These are phyloP conservation scores for Cercophora newfieldiana DNA, from an alignment of 495 filamentous ascomycete genomes.

Conservation along the genomic window DNA sequence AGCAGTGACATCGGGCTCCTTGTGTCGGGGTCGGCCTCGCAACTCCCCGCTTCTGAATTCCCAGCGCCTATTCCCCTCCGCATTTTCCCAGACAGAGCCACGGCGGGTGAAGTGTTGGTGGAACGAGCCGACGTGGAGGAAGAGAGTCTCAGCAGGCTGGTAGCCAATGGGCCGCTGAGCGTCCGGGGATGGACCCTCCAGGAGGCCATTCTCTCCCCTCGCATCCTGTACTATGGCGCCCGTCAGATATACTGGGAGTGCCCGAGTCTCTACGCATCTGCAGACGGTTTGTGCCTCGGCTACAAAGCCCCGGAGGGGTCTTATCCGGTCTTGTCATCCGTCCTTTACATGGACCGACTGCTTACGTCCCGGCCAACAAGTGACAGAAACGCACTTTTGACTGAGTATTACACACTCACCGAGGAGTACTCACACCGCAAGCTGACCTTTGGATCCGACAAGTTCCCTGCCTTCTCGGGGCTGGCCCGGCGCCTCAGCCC, in stretches of 20 bases:
- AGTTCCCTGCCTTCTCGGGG: conserved; percentile 47
- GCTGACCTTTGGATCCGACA: conserved; percentile 51
- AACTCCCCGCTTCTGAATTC: background rate
- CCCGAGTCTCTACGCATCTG: background rate
- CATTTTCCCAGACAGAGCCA: background rate
- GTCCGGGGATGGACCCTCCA: conserved; percentile 14
- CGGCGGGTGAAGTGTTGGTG: background rate
- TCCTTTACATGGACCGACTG: background rate
- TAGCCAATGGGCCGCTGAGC: background rate
- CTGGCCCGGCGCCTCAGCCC: conserved; percentile 23
- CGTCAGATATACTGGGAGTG: conserved; percentile 10
- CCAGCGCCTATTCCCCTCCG: background rate
- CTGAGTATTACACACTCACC: background rate
- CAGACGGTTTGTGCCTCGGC: background rate
- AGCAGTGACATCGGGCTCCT: background rate
- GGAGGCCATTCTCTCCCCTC: background rate
- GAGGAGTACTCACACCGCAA: conserved; percentile 14
- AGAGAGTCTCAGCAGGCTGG: background rate
- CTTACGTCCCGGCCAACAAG: background rate
- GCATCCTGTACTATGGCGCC: background rate
- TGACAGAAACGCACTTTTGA: background rate
- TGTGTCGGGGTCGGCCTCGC: background rate
- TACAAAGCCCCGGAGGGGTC: background rate
- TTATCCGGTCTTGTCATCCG: background rate
- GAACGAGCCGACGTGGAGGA: background rate